phyloP scores from a whole-genome alignment of 108 stramenopile genomes.

The Cyclotella kingstonii region DNA sequence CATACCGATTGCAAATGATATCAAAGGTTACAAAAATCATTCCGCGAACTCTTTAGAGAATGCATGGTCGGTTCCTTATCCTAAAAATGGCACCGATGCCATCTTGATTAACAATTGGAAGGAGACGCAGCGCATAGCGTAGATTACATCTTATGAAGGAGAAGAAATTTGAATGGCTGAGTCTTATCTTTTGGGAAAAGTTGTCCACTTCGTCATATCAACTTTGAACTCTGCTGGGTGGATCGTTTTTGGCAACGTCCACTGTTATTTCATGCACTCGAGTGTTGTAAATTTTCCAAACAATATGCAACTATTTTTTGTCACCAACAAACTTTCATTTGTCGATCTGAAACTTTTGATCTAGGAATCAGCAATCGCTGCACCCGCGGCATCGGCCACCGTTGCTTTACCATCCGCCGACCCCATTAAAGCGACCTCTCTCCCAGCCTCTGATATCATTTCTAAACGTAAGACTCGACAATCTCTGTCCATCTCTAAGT shows the following conservation, averaged over 20 bases:
- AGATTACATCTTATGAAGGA: too few species aligned
- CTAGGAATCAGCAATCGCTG: constrained; percentile 22
- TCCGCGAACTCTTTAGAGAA: neutral
- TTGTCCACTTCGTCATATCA: neutral
- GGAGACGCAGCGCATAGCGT: too few species aligned
- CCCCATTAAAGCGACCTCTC: neutral
- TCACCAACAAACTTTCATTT: neutral
- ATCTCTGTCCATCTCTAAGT: constrained; percentile 35
- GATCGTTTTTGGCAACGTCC: too few species aligned
- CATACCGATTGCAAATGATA: neutral
- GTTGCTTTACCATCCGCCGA: constrained; percentile 1
- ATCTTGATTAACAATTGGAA: constrained; percentile 3
- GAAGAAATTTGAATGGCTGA: too few species aligned
- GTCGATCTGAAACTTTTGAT: neutral
- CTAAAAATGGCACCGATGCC: constrained; percentile 4
- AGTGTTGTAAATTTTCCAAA: too few species aligned
- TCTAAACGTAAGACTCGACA: constrained; percentile 32
- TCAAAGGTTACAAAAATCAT: neutral
- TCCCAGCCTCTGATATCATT: constrained; percentile 2
- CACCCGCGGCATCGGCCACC: constrained; percentile 14
- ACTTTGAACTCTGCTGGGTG: too few species aligned
- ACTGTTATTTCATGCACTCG: too few species aligned
- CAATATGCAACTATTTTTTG: neutral
- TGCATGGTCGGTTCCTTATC: constrained; percentile 9
- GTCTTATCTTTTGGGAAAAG: neutral